A percentile compares a stretch with the other conserved stretches of the same genome.
Evolutionary conservation across 805 yeast genomes (phyloP).

Genomic region (Saccharomycodes ludwigii): DNA sequence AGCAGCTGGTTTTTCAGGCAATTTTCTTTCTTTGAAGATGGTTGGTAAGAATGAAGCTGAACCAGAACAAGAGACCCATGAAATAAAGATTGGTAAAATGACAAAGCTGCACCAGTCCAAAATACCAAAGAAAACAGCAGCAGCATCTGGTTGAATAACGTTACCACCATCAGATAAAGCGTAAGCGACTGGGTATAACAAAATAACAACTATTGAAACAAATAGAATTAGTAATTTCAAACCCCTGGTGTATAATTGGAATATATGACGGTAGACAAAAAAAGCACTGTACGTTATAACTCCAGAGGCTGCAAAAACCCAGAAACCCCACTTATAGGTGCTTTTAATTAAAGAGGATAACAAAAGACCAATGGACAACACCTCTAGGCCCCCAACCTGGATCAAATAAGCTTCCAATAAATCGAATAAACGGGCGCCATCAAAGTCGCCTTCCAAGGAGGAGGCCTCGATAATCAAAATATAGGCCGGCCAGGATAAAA

Average conservation of each 20-base stretch:
- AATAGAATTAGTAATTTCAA: conserved; percentile 8
- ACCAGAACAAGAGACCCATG: no score
- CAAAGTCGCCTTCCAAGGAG: conserved; percentile 1
- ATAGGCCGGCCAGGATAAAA: conserved; percentile 32
- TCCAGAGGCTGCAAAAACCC: conserved; percentile 37
- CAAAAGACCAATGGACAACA: conserved; percentile 40
- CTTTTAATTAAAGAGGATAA: conserved; percentile 44
- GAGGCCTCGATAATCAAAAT: conserved; percentile 19
- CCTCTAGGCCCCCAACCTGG: conserved; percentile 32
- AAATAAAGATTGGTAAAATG: conserved; percentile 28
- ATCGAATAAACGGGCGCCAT: not conserved
- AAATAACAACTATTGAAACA: no score
- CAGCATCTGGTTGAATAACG: conserved; percentile 40
- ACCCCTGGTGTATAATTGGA: conserved; percentile 9
- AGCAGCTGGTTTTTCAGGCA: no score
- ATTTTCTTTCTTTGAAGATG: no score
- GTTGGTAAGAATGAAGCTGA: no score
- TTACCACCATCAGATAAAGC: conserved; percentile 47
- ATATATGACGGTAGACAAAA: conserved; percentile 21
- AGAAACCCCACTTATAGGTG: conserved; percentile 60
- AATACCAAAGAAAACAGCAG: conserved; percentile 41
- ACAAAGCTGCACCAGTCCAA: conserved; percentile 34
- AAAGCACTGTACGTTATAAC: conserved; percentile 27
- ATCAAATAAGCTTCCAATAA: conserved; percentile 22
- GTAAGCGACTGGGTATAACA: conserved; percentile 35